Evolutionary conservation across 2,329 filamentous ascomycete species (phyloP).

Genomic region (Pezicula rhizophila): DNA sequence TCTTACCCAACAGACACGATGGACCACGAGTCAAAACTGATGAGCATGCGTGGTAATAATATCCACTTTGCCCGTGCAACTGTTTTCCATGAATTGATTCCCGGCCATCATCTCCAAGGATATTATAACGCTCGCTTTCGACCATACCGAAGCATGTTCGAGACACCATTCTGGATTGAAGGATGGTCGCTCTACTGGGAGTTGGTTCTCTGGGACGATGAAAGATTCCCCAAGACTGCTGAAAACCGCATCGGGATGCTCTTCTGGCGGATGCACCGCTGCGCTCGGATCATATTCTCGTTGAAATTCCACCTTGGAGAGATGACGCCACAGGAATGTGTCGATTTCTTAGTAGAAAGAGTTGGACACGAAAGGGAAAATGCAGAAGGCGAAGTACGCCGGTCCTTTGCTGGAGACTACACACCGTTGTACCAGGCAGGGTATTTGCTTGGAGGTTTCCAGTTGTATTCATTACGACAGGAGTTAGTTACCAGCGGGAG

Average conservation of each 20-base stretch:
- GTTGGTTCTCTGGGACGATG: conserved; percentile 47
- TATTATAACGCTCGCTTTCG: conserved; percentile 40
- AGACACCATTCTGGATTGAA: conserved; percentile 53
- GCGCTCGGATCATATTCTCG: conserved; percentile 52
- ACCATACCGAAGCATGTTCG: conserved; percentile 45
- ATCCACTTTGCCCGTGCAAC: conserved; percentile 50
- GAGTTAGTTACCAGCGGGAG: conserved; percentile 37
- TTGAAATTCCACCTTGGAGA: conserved; percentile 51
- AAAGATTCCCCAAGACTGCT: conserved; percentile 42
- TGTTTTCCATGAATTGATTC: conserved; percentile 57
- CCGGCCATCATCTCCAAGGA: conserved; percentile 50
- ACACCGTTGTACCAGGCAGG: conserved; percentile 52
- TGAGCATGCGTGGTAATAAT: conserved; percentile 56
- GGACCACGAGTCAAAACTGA: conserved; percentile 48
- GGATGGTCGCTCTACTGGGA: conserved; percentile 61
- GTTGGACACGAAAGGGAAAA: conserved; percentile 54
- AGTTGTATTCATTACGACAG: conserved; percentile 43
- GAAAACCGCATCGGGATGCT: conserved; percentile 51
- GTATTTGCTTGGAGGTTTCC: conserved; percentile 54
- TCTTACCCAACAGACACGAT: conserved; percentile 49
- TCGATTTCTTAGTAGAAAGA: conserved; percentile 49
- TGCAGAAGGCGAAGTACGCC: conserved; percentile 53
- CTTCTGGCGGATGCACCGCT: conserved; percentile 59
- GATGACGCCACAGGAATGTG: conserved; percentile 46
- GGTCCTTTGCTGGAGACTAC: conserved; percentile 51